Base-by-base conservation (phyloP, 805 yeast species). In the Cyberlindnera maritima region DNA sequence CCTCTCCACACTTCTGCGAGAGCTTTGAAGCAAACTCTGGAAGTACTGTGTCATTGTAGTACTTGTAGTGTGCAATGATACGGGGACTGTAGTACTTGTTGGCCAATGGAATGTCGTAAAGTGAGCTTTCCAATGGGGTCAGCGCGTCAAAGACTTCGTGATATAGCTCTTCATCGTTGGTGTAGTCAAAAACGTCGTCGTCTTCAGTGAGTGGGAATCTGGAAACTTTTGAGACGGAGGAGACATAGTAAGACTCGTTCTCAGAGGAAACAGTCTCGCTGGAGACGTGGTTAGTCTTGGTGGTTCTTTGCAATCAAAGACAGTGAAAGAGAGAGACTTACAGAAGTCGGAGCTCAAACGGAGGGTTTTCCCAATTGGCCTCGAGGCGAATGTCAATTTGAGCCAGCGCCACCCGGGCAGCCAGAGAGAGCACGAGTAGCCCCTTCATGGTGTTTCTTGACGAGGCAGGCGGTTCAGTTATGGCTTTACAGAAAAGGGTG, bases 31-130 rank as follows among this genome's bases (percentile, higher is more conserved):
- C 48, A 45, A 52, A 60, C 2, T 50, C 32, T 0, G 75, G 68
- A n/a, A 56, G 50, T 0, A 74, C 65, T 0, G 60, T 49, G 1
- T 63, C 53, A 2, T 59, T 62, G 57, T 77, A 88, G 58, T 75
- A 69, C 43, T 75, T 72, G 58, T 73, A 83, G 45, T 87, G 87
- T 1, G 90, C 68, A 57, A 80, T 79, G 25, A 89, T 71, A 39
- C 82, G 69, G 3, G 96, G 89, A 1, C 87, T 67, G 45, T 72
- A 62, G 26, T 72, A 64, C 39, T 81, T 64, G 46, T 59, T 62
- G 12, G 67, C 65, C 38, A 64, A 46, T n/a, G 61, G 54, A 12
- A 57, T 53, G 19, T 58, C 57, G 35, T 48, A 58, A 20, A 59
- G 45, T 3, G 59, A 31, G 11, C 50, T 45, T 32, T 61, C 64